Percentiles rank a stretch among this genome's conserved stretches.
Conservation (phyloP, 345 rosid species). For the Corchorus capsularis region DNA sequence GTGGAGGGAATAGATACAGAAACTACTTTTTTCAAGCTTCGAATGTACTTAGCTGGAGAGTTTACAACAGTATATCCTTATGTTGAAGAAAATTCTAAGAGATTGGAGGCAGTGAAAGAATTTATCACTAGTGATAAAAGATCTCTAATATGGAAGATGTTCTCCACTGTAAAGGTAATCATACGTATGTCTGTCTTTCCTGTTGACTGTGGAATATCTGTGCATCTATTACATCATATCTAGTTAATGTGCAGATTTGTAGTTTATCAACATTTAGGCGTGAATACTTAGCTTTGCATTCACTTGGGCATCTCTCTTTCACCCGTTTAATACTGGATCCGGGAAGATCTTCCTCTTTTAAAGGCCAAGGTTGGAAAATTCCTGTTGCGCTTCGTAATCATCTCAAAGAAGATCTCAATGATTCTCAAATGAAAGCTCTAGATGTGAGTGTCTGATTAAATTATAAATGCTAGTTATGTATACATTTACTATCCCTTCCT, state of each 20-base stretch:
- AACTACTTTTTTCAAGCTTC: conserved; percentile 54
- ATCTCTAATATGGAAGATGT: conserved; percentile 48
- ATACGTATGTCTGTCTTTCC: too few species aligned
- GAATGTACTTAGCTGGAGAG: conserved; percentile 86
- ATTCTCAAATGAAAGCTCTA: conserved; percentile 84
- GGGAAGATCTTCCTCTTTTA: conserved; percentile 48
- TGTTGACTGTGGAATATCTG: too few species aligned
- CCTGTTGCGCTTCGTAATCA: conserved; percentile 62
- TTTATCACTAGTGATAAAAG: too few species aligned
- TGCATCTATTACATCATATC: too few species aligned
- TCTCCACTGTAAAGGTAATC: conserved; percentile 70
- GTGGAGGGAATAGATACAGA: conserved; percentile 72
- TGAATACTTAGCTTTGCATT: conserved; percentile 80
- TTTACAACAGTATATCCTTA: conserved; percentile 43
- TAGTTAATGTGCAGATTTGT: conserved; percentile 70
- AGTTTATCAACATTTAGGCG: conserved; percentile 88
- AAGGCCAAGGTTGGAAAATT: conserved; percentile 81
- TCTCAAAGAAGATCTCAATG: conserved; percentile 64
- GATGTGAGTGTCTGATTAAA: conserved; percentile 53
- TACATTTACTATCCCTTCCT: not conserved
- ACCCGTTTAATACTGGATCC: conserved; percentile 78
- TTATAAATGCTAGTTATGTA: not conserved
- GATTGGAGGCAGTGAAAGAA: conserved; percentile 29
- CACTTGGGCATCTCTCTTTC: conserved; percentile 81
- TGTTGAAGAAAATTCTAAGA: conserved; percentile 41